These are phyloP conservation scores for Tetrapisispora pingtungensis DNA, from an alignment of 805 yeast species.

Conservation along the genomic window DNA sequence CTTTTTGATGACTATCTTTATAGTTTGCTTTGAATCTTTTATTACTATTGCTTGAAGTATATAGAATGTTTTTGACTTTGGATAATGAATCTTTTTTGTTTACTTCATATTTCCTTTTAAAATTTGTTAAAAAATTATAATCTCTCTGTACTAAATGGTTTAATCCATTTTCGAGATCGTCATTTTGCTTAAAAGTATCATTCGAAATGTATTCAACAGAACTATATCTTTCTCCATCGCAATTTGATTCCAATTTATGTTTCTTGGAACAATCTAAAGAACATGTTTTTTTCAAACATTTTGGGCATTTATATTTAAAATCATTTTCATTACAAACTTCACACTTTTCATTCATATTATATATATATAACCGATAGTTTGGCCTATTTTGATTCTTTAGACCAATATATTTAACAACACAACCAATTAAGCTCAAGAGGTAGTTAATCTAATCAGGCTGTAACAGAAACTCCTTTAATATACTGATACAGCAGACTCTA, in stretches of 20 bases:
- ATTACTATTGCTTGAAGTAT: constrained; percentile 11
- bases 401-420: too few relatives aligned
- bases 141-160: constrained; percentile 57
- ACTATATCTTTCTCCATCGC: constrained; percentile 55
- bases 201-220: constrained; percentile 47
- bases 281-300: constrained; percentile 60
- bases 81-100: constrained; percentile 42
- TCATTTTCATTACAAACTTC: constrained; percentile 35
- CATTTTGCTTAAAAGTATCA: constrained; percentile 32
- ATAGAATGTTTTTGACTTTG: constrained; percentile 37
- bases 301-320: constrained; percentile 71
- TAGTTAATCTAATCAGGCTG: too few relatives aligned
- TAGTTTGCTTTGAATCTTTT: constrained; percentile 16
- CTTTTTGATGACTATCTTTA: not conserved
- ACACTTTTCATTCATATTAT: constrained; percentile 27
- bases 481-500: too few relatives aligned
- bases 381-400: too few relatives aligned
- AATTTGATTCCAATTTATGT: constrained; percentile 54
- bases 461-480: too few relatives aligned
- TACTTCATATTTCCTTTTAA: constrained; percentile 52
- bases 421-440: too few relatives aligned
- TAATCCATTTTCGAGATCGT: constrained; percentile 32
- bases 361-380: too few relatives aligned
- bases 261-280: constrained; percentile 57
- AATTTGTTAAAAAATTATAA: constrained; percentile 56